A percentile compares a stretch with the other conserved stretches of the same genome.
These are phyloP conservation scores for Neonectria punicea DNA, from an alignment of 2,329 filamentous ascomycete species.

Conservation along the genomic window DNA sequence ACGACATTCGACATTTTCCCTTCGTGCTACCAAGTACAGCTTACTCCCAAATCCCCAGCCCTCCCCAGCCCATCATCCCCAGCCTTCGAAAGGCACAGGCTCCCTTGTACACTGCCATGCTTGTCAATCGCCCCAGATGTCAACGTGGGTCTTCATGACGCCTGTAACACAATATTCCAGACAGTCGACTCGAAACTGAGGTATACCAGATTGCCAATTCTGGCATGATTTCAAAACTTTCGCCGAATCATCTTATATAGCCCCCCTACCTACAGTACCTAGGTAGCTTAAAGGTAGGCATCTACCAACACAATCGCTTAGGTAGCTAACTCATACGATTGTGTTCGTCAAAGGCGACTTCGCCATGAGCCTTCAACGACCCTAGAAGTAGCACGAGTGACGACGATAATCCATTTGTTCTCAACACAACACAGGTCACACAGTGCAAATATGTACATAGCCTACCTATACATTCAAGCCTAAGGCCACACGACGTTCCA, in stretches of 20 bases:
- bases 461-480: no score
- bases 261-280: neutral
- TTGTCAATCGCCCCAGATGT: neutral
- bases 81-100: neutral
- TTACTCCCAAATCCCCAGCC: neutral
- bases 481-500: no score
- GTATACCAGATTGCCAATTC: neutral
- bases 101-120: neutral
- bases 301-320: no score
- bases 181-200: neutral
- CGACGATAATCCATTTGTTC: no score
- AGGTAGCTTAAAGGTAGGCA: no score
- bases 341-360: neutral
- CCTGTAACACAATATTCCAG: neutral
- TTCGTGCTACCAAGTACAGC: neutral
- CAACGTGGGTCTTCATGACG: neutral
- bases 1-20: slow-evolving; percentile 5
- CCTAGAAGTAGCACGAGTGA: no score
- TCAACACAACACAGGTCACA: no score
- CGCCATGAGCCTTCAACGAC: no score
- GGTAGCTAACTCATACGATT: no score
- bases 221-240: neutral
- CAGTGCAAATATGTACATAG: no score
- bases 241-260: neutral
- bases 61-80: neutral